Conservation (phyloP, 805 yeast species). For the Metschnikowia hibisci region DNA sequence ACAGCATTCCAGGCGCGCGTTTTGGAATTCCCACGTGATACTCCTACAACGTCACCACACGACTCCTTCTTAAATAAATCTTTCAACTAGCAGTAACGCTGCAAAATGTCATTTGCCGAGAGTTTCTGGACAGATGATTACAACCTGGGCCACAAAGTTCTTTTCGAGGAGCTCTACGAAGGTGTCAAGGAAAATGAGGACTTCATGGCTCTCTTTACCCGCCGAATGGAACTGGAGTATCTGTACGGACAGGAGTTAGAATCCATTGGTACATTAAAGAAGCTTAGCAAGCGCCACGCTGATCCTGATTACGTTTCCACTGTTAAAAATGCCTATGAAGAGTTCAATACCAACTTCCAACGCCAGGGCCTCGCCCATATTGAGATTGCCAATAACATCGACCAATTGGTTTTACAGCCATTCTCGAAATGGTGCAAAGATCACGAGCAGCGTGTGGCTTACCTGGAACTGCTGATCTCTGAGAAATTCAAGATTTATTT, state of each 20-base stretch:
- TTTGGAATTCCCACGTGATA: slow-evolving; percentile 1
- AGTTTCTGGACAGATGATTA: slow-evolving; percentile 75
- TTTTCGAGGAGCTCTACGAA: slow-evolving; percentile 51
- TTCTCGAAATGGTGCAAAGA: slow-evolving; percentile 72
- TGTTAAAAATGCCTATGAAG: slow-evolving; percentile 58
- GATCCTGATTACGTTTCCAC: slow-evolving; percentile 61
- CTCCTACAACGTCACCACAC: background rate
- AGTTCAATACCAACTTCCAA: slow-evolving; percentile 50
- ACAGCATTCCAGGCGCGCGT: too few species aligned
- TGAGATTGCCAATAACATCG: slow-evolving; percentile 59
- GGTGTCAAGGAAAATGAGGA: slow-evolving; percentile 72
- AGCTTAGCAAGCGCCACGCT: slow-evolving; percentile 39
- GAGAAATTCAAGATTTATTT: slow-evolving; percentile 52
- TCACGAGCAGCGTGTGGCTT: slow-evolving; percentile 63
- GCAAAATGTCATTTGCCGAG: slow-evolving; percentile 58
- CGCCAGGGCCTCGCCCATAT: slow-evolving; percentile 58
- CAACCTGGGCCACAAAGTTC: slow-evolving; percentile 46
- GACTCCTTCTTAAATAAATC: too few species aligned
- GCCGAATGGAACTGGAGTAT: slow-evolving; percentile 70
- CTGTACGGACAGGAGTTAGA: slow-evolving; percentile 57
- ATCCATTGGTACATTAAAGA: slow-evolving; percentile 34
- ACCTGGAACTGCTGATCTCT: slow-evolving; percentile 51
- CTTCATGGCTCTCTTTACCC: slow-evolving; percentile 58
- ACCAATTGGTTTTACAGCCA: slow-evolving; percentile 59
- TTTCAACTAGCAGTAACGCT: background rate